A percentile compares a stretch with the other conserved stretches of the same genome.
Evolutionary conservation across 768 basidiomycete genomes (phyloP).

Genomic region (Mycena polygramma): DNA sequence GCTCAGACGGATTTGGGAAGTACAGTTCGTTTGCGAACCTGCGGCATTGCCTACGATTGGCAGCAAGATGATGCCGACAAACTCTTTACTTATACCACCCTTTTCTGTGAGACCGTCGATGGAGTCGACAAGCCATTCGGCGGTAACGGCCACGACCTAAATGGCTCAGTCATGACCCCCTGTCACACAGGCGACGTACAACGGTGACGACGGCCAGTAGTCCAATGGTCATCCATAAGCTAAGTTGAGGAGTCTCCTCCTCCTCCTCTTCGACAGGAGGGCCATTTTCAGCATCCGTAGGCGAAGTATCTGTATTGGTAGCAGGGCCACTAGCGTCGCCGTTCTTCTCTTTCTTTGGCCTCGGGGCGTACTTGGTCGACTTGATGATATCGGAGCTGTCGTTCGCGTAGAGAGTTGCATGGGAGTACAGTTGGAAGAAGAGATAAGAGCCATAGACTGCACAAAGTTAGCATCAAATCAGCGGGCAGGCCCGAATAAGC

Average conservation of each 20-base stretch:
- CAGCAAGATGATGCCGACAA: conserved; percentile 86
- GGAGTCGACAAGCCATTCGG: conserved; percentile 83
- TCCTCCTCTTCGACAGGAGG: conserved; percentile 41
- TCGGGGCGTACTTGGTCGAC: conserved; percentile 51
- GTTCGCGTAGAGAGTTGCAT: conserved; percentile 75
- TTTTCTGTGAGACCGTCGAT: conserved; percentile 77
- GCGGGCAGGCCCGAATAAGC: conserved; percentile 36
- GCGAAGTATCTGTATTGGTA: conserved; percentile 21
- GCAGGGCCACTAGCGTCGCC: conserved; percentile 32
- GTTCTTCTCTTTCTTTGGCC: conserved; percentile 45
- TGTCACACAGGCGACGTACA: conserved; percentile 61
- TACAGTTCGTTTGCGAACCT: not conserved
- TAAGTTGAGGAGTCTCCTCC: conserved; percentile 69
- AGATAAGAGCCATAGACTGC: conserved; percentile 80
- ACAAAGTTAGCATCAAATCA: conserved; percentile 53
- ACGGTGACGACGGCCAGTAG: conserved; percentile 74
- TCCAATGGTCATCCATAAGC: conserved; percentile 62
- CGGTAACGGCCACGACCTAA: conserved; percentile 72
- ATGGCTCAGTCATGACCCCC: conserved; percentile 44
- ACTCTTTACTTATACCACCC: conserved; percentile 77
- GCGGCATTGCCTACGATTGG: conserved; percentile 64
- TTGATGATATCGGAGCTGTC: conserved; percentile 52
- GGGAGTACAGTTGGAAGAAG: conserved; percentile 83
- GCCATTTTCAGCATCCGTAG: conserved; percentile 16
- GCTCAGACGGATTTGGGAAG: not conserved